Conservation (phyloP, 1,139 yeast species). For the Saccharomyces hybrid region DNA sequence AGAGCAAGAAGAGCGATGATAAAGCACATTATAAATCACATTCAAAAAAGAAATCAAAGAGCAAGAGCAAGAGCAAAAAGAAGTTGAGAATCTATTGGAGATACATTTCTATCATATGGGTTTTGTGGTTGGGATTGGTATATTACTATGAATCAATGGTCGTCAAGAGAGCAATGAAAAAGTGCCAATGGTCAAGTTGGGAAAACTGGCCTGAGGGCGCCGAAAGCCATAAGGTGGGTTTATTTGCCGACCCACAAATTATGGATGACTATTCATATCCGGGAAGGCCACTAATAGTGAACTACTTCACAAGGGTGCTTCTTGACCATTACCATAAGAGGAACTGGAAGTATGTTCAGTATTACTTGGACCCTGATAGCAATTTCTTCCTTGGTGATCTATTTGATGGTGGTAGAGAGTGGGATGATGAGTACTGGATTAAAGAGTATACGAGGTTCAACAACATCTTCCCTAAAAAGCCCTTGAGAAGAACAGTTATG, state of each 20-base stretch:
- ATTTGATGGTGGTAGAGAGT: conserved; percentile 91
- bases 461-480: conserved; percentile 47
- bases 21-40: not conserved
- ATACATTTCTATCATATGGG: conserved; percentile 8
- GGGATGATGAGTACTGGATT: conserved; percentile 65
- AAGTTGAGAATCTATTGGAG: conserved; percentile 21
- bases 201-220: conserved; percentile 41
- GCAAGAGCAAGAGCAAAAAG: not conserved
- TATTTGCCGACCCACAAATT: conserved; percentile 89
- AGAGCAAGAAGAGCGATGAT: not conserved
- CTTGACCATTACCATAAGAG: conserved; percentile 70
- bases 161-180: conserved; percentile 41
- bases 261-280: conserved; percentile 73
- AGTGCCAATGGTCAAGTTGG: conserved; percentile 62
- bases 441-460: conserved; percentile 65
- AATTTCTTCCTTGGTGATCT: conserved; percentile 80
- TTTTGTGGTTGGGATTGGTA: conserved; percentile 42
- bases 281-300: conserved; percentile 40
- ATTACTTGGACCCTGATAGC: conserved; percentile 60
- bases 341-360: conserved; percentile 60
- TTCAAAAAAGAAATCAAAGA: not conserved
- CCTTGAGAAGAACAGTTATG: conserved; percentile 41
- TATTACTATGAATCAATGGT: conserved; percentile 55
- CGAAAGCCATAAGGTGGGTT: conserved; percentile 52
- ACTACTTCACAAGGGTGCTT: conserved; percentile 40